These are phyloP conservation scores for Gracilaria domingensis DNA, from an alignment of 23 red algal species.

Conservation along the genomic window DNA sequence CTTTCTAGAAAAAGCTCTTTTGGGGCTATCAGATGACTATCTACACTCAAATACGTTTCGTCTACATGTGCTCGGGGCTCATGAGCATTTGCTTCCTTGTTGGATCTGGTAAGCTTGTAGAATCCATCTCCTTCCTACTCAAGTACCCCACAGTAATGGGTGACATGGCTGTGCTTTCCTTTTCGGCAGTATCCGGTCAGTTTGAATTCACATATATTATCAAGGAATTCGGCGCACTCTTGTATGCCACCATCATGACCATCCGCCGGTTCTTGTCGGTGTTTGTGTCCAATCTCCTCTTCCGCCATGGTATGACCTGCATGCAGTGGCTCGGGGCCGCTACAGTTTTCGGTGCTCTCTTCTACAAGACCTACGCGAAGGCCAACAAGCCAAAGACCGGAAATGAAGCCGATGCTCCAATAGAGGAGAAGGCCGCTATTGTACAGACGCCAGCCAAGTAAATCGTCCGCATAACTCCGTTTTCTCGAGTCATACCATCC, in stretches of 20 bases:
- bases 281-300: slow-evolving; percentile 87
- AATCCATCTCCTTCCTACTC: slow-evolving; percentile 66
- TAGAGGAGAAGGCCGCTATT: slow-evolving; percentile 22
- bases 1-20: slow-evolving; percentile 97
- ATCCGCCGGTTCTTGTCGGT: slow-evolving; percentile 94
- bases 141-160: slow-evolving; percentile 78
- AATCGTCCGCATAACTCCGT: background rate
- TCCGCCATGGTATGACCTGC: slow-evolving; percentile 74
- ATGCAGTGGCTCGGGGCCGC: slow-evolving; percentile 87
- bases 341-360: slow-evolving; percentile 83
- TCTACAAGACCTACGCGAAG: slow-evolving; percentile 91
- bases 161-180: slow-evolving; percentile 74
- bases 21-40: slow-evolving; percentile 86
- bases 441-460: slow-evolving; percentile 36
- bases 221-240: slow-evolving; percentile 91
- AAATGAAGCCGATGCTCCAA: slow-evolving; percentile 59
- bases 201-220: slow-evolving; percentile 95
- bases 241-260: slow-evolving; percentile 98
- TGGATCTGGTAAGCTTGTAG: slow-evolving; percentile 61
- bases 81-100: slow-evolving; percentile 70
- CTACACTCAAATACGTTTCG: slow-evolving; percentile 96
- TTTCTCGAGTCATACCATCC: background rate
- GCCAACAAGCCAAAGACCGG: slow-evolving; percentile 71
- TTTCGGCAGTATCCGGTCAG: slow-evolving; percentile 87
- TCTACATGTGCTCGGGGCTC: slow-evolving; percentile 80